Evolutionary conservation across 2,329 filamentous ascomycete genomes (phyloP).

Genomic region (Exophiala lecanii-corni): DNA sequence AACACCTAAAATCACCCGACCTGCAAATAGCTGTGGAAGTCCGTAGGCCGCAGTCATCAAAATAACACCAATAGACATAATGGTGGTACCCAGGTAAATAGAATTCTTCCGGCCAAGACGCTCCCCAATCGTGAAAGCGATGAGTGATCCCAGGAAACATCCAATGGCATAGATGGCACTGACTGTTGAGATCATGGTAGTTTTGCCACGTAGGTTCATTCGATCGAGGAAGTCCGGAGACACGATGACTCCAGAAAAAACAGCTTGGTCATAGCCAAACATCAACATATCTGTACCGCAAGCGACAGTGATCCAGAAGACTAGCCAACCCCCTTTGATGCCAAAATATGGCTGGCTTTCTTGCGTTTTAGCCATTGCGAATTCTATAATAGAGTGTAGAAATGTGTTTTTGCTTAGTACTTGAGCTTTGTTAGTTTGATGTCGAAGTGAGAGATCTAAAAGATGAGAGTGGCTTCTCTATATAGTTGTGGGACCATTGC

Average conservation of each 20-base stretch:
- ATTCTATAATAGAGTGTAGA: too few species aligned
- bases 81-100: constrained; percentile 44
- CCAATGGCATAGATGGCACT: constrained; percentile 57
- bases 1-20: constrained; percentile 43
- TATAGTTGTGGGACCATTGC: too few species aligned
- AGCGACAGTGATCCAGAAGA: constrained; percentile 50
- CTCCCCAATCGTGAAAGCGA: constrained; percentile 44
- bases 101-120: constrained; percentile 45
- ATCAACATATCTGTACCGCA: constrained; percentile 48
- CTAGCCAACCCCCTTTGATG: constrained; percentile 51
- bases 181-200: too few species aligned
- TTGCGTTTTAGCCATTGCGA: constrained; percentile 18
- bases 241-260: constrained; percentile 54
- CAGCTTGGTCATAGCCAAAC: constrained; percentile 41
- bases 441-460: too few species aligned
- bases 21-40: constrained; percentile 48
- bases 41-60: constrained; percentile 44
- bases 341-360: constrained; percentile 48
- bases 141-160: constrained; percentile 54
- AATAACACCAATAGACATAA: constrained; percentile 47
- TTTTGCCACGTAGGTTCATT: too few species aligned
- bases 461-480: too few species aligned
- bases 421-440: too few species aligned
- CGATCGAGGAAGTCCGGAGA: constrained; percentile 49
- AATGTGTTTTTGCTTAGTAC: neutral